Evolutionary conservation across 176 grass and related monocot genomes (phyloP).

Genomic region (Lolium perenne): DNA sequence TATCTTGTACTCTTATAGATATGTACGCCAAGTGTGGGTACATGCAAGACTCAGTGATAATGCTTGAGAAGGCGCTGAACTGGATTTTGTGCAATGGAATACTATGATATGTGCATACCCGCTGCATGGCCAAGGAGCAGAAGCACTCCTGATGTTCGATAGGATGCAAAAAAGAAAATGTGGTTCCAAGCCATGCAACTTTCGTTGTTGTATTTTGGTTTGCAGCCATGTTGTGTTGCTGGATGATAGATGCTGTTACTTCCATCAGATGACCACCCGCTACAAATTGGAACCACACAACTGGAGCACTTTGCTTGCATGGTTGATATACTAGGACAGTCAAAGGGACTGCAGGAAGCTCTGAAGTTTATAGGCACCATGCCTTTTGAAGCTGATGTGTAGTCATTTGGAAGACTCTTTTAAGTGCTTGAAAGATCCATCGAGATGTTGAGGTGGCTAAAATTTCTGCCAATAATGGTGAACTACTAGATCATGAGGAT

Average conservation of each 20-base stretch:
- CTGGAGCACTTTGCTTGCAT: conserved; percentile 88
- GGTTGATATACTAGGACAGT: conserved; percentile 85
- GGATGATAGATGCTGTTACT: conserved; percentile 68
- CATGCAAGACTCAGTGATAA: conserved; percentile 64
- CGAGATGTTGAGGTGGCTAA: conserved; percentile 72
- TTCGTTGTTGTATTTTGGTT: conserved; percentile 79
- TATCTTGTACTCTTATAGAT: conserved; percentile 80
- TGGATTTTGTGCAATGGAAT: conserved; percentile 85
- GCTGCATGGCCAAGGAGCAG: conserved; percentile 69
- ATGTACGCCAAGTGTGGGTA: conserved; percentile 91
- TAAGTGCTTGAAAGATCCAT: conserved; percentile 76
- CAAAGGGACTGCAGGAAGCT: conserved; percentile 66
- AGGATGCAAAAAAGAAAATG: conserved; percentile 82
- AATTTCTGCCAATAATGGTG: conserved; percentile 62
- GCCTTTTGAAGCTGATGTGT: conserved; percentile 78
- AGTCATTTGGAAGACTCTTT: conserved; percentile 83
- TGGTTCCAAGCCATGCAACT: conserved; percentile 78
- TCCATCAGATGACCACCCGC: conserved; percentile 61
- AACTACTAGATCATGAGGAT: conserved; percentile 69
- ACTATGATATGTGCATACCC: conserved; percentile 91
- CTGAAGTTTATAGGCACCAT: conserved; percentile 70
- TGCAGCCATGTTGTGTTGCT: conserved; percentile 81
- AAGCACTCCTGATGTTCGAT: conserved; percentile 82
- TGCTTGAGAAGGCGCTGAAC: conserved; percentile 65
- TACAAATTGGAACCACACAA: conserved; percentile 78